phyloP scores from a whole-genome alignment of 345 rosid genomes.

The Laguncularia racemosa region DNA sequence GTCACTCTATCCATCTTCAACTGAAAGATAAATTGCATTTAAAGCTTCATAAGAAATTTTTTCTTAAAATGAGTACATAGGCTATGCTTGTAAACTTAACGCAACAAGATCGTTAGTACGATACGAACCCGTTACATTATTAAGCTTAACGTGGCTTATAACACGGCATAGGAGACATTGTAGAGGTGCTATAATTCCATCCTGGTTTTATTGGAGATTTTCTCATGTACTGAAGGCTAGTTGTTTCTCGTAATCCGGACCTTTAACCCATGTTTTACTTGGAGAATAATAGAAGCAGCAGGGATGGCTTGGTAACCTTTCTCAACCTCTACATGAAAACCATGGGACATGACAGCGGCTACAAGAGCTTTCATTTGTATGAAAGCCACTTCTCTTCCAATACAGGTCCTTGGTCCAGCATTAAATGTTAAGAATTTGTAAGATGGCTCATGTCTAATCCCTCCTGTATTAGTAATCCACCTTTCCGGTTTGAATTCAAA shows the following conservation, averaged over 20 bases:
- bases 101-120: too few relatives aligned
- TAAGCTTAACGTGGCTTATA: too few relatives aligned
- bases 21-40: too few relatives aligned
- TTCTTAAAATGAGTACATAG: too few relatives aligned
- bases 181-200: too few relatives aligned
- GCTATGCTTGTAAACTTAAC: too few relatives aligned
- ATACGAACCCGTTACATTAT: too few relatives aligned
- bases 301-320: conserved; percentile 19
- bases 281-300: conserved; percentile 15
- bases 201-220: too few relatives aligned
- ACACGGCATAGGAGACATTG: too few relatives aligned
- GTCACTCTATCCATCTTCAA: too few relatives aligned
- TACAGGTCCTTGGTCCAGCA: conserved; percentile 30
- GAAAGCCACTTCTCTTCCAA: conserved; percentile 27
- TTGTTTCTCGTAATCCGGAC: conserved; percentile 8
- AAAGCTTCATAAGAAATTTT: too few relatives aligned
- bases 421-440: conserved; percentile 23
- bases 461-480: conserved; percentile 18
- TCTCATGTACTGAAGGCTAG: too few relatives aligned
- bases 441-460: conserved; percentile 23
- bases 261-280: conserved; percentile 27
- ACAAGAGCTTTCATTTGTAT: conserved; percentile 21
- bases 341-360: conserved; percentile 9
- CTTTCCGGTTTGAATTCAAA: conserved; percentile 35
- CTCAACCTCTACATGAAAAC: conserved; percentile 15